Base-by-base conservation (phyloP, 129 eudicot species). In the Escallonia herrerae region DNA sequence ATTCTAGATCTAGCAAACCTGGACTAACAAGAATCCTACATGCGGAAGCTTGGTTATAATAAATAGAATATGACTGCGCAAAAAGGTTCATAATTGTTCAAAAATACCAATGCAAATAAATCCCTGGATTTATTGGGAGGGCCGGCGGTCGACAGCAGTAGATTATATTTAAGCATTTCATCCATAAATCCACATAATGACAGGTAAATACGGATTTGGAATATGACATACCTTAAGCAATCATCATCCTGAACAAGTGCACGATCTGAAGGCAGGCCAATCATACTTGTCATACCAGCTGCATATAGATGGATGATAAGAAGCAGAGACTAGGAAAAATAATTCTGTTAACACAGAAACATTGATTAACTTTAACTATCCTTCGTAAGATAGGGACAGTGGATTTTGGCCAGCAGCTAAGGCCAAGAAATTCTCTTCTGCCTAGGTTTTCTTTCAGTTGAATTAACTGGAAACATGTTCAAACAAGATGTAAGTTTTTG, bases 181-280 rank as follows among this genome's bases (percentile, higher is more conserved):
- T 2, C 52, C 4, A 50, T 40, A 66, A 49, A 42, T 15, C 8
- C 11, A 50, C 47, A 10, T 3, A 15, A 62, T 40, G 8, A 39
- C 15, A 51, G 69, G 40, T 59, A 15, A 44, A 43, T 12, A 3
- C 5, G 56, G 65, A 2, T 7, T 47, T 44, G 60, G 44, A 64
- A 5, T 60, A 11, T 33, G 9, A 37, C 69, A 78, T 72, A 93
- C 99, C 99, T 80, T 66, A 73, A 67, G 81, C 99, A 89, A 78
- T 93, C 96, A 63, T 86, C 90, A 64, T 93, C 99, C 68, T 89
- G 87, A 41, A 79, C 70, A 5, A 93, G 96, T 42, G 95, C 87
- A 22, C 90, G 87, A 72, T 93, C 99, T 58, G 96, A 85, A 66
- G 96, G 96, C 63, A 93, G 99, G 63, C 99, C 99, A 38, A 86